Evolutionary conservation across 129 eudicot species (phyloP), one percentile per base, ranked within the genome.

Genomic region (Ambrosia artemisiifolia): DNA sequence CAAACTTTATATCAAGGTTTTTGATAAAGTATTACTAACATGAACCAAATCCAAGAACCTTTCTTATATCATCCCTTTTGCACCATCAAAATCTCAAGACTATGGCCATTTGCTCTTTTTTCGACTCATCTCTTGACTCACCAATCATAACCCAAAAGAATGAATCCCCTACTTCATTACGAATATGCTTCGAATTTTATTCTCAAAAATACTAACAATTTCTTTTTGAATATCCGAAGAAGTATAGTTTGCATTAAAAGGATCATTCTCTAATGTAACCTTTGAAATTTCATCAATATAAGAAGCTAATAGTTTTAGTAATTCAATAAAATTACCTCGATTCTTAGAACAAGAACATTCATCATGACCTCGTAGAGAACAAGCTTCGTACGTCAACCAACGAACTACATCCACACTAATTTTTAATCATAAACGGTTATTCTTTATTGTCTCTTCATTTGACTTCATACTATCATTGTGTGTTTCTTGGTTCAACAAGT

Each of bases 51-150:
- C 28, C 28, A 24, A 24, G 28, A 24, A 24, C 28, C 28, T 24
- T 24, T 24, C 28, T 0, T 33, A 17, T 7, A 63, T 2, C 0
- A 48, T 10, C 77, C 77, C 19, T 19, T 24, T 13, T 6, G 24
- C 6, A 18, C 65, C 78, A 64, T 63, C 67, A 64, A 64, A 59
- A 71, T 54, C 73, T 71, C 44, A 78, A 71, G 12, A 63, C 66
- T 13, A 78, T 53, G 0, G 78, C 66, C 69, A 71, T 71, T 11
- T 71, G 67, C 48, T 78, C 60, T 64, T 33, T 71, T 11, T 16
- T 20, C 6, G 67, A 24, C 30, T 54, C 33, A 54, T 19, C 61
- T 16, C 33, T 10, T 54, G 34, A 16, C 30, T n/a, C 33, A 54
- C 18, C 34, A 54, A 54, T 33, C 61, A 57, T 57, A 5, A 57